Base-by-base conservation (phyloP, 495 filamentous ascomycete species). In the Penicillium crystallinum region DNA sequence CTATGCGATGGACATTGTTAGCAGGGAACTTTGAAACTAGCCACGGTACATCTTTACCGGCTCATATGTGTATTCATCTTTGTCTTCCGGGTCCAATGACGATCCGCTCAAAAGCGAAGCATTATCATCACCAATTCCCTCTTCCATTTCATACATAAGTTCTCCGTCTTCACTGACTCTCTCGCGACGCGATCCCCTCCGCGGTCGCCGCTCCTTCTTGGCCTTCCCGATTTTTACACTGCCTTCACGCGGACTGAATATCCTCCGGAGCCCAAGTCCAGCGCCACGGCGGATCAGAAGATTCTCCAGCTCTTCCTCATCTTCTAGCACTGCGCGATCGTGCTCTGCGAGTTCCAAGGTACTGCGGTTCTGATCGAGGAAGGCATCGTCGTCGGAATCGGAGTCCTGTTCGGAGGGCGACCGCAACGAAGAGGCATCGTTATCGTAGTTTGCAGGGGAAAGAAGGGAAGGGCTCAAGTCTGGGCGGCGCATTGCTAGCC, bases 131-230 rank as follows among this genome's bases (percentile, higher is more conserved):
- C 83, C 80, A 6, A 83, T 80, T 14, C 89, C 86, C 59, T 90
- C 86, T 61, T 95, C 89, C 87, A 91, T 91, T 61, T 93, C 88
- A 62, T 87, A 89, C 84, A 95, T 88, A 64, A 92, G 69, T 60
- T 85, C 77, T 22, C 86, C 84, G 58, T 89, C 83, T 60, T 89
- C 86, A 6, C 77, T 80, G 23, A 62, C 56, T 36, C 63, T 64
- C 65, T 56, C 78, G 56, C 65, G 62, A 18, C 46, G 78, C 49
- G 52, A 80, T 54, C 66, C 56, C 57, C 52, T 60, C 60, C 72
- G 72, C 54, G 67, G 63, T 57, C 68, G 72, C 52, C 60, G 59
- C 29, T 42, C 48, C 36, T 73, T 73, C 51, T 77, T 71, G 55
- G 72, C 69, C 68, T 84, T 88, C 45, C 85, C 86, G 17, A 80